Percentiles rank a stretch among this genome's conserved stretches.
Conservation (phyloP, 768 basidiomycete species). For the Trametes coccinea region DNA sequence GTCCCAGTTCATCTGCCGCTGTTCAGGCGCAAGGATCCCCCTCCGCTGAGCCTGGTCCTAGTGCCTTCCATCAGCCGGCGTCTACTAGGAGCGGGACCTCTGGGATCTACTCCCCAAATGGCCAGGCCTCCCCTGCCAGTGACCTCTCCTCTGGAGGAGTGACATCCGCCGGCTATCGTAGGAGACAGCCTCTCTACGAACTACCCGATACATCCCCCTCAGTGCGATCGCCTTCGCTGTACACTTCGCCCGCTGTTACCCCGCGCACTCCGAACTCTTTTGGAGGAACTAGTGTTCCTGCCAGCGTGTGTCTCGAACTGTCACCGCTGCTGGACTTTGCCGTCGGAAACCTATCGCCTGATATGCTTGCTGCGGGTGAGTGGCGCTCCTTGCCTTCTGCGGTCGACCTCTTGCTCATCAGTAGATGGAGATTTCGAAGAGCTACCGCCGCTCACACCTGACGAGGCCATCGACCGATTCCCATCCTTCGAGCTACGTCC, state of each 20-base stretch:
- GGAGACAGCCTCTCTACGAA: neutral
- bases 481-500: neutral
- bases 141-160: neutral
- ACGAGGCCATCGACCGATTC: neutral
- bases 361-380: neutral
- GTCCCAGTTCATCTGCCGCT: neutral
- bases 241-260: neutral
- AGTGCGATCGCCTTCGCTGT: neutral
- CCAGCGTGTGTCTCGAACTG: slow-evolving; percentile 6
- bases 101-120: neutral
- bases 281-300: slow-evolving; percentile 7
- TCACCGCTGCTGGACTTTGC: slow-evolving; percentile 9
- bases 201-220: neutral
- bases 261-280: slow-evolving; percentile 6
- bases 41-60: neutral
- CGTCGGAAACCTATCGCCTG: slow-evolving; percentile 5
- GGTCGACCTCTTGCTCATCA: neutral
- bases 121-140: neutral
- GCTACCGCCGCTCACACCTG: slow-evolving; percentile 4
- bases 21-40: neutral
- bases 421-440: slow-evolving; percentile 3
- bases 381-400: no score
- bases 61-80: neutral
- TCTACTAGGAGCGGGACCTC: neutral
- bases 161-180: neutral